Percentiles rank a stretch among this genome's conserved stretches.
Evolutionary conservation across 192 early-diverging fungal genomes (phyloP).

Genomic region (Linnemannia zychae): DNA sequence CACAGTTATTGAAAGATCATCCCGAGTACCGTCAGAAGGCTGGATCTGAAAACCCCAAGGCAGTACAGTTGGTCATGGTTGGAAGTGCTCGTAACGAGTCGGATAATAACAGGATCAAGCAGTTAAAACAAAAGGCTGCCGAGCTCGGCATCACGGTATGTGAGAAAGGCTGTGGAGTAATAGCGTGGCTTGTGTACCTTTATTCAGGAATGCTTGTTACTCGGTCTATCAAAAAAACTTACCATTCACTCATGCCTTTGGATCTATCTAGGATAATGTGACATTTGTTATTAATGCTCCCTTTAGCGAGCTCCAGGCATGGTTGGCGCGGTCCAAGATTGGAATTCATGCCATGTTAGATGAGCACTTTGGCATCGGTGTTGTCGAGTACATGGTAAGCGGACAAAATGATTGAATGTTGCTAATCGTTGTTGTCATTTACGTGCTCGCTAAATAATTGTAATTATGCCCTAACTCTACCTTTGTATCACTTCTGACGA

Average conservation of each 20-base stretch:
- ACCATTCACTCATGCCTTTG: neutral
- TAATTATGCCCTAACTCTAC: neutral
- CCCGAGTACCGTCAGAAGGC: conserved; percentile 62
- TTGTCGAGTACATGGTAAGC: conserved; percentile 97
- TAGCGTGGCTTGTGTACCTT: neutral
- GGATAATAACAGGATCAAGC: conserved; percentile 78
- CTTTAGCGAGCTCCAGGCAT: conserved; percentile 73
- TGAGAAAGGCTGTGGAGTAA: neutral
- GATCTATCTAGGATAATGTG: conserved; percentile 71
- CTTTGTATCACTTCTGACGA: neutral
- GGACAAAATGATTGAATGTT: neutral
- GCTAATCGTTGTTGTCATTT: neutral
- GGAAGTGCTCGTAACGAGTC: conserved; percentile 88
- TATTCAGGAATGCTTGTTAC: too few relatives aligned
- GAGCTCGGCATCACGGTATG: conserved; percentile 71
- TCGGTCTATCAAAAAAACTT: too few relatives aligned
- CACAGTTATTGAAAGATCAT: conserved; percentile 68
- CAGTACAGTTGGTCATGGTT: conserved; percentile 79
- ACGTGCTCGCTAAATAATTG: conserved; percentile 9
- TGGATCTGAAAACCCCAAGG: conserved; percentile 19
- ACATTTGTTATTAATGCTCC: conserved; percentile 86
- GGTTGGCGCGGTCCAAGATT: conserved; percentile 74
- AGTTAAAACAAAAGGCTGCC: conserved; percentile 62
- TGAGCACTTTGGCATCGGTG: conserved; percentile 98
- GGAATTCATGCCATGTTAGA: conserved; percentile 98